Evolutionary conservation across 768 basidiomycete species (phyloP).

Genomic region (Hypsizygus marmoreus): DNA sequence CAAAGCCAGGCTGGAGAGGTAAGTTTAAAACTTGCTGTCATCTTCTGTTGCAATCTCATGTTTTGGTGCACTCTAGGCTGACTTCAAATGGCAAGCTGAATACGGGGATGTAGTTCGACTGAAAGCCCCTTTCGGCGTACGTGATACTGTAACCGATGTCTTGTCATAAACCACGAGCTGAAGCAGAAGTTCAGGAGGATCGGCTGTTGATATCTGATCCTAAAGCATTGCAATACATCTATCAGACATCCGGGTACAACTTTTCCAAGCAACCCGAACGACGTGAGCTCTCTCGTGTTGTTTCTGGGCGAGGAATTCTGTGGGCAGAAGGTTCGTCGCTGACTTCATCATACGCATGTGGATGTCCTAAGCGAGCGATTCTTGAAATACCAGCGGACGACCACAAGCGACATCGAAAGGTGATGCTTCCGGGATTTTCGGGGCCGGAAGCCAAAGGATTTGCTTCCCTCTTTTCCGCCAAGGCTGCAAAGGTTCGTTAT

Average conservation of each 20-base stretch:
- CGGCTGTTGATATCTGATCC: constrained; percentile 48
- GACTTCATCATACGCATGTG: constrained; percentile 6
- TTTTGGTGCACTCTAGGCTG: constrained; percentile 28
- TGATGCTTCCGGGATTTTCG: constrained; percentile 51
- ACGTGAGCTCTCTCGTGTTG: constrained; percentile 34
- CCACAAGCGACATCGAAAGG: constrained; percentile 49
- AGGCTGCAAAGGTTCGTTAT: constrained; percentile 31
- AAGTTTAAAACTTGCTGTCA: constrained; percentile 6
- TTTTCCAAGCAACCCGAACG: constrained; percentile 43
- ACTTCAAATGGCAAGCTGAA: constrained; percentile 45
- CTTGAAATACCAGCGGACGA: constrained; percentile 28
- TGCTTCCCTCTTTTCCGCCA: constrained; percentile 40
- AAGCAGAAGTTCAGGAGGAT: constrained; percentile 34
- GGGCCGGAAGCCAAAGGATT: constrained; percentile 43
- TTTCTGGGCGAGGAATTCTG: constrained; percentile 35
- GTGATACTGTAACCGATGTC: constrained; percentile 10
- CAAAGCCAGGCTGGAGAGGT: constrained; percentile 37
- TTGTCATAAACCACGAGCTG: constrained; percentile 4
- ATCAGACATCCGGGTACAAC: constrained; percentile 43
- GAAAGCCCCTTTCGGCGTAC: constrained; percentile 39
- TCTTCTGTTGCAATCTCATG: constrained; percentile 11
- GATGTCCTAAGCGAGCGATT: no score
- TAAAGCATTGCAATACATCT: constrained; percentile 49
- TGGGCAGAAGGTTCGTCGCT: constrained; percentile 41
- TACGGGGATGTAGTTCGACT: constrained; percentile 43